Conservation (phyloP, 352 stramenopile species). For the Globisporangium mamillatum region DNA sequence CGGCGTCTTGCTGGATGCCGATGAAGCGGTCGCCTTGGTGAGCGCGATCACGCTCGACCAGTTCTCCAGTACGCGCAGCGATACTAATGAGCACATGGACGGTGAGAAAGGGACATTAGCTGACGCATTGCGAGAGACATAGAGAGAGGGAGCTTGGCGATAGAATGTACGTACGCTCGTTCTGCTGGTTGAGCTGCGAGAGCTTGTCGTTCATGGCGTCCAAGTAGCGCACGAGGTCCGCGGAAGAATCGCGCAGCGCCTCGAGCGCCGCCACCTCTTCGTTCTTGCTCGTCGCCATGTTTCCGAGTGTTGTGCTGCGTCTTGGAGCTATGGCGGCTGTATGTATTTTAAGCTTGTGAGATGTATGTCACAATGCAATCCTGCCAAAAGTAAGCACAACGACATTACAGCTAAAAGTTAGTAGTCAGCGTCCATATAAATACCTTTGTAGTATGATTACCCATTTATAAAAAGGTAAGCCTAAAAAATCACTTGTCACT, state of each 20-base stretch:
- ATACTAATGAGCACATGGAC: conserved; percentile 32
- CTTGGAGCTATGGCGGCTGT: no score
- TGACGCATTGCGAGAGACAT: not conserved
- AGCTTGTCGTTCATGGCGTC: conserved; percentile 76
- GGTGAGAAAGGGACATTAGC: not conserved
- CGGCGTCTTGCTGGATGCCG: conserved; percentile 29
- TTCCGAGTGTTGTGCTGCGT: not conserved
- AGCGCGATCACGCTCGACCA: conserved; percentile 79
- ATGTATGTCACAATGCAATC: not conserved
- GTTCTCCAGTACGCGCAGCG: conserved; percentile 76
- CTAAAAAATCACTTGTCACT: not conserved
- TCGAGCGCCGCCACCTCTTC: conserved; percentile 79
- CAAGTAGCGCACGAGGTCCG: conserved; percentile 69
- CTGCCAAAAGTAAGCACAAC: not conserved
- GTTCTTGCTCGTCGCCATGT: conserved; percentile 59
- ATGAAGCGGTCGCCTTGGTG: conserved; percentile 44
- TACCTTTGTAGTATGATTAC: not conserved
- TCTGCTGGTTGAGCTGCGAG: conserved; percentile 76
- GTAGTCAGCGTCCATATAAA: not conserved
- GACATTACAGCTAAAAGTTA: not conserved
- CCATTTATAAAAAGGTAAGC: not conserved
- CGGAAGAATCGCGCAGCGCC: conserved; percentile 72
- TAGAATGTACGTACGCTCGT: conserved; percentile 49
- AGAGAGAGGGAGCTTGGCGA: not conserved
- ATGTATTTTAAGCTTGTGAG: not conserved